Evolutionary conservation across 192 early-diverging fungal genomes (phyloP).

Genomic region (Coemansia erecta): DNA sequence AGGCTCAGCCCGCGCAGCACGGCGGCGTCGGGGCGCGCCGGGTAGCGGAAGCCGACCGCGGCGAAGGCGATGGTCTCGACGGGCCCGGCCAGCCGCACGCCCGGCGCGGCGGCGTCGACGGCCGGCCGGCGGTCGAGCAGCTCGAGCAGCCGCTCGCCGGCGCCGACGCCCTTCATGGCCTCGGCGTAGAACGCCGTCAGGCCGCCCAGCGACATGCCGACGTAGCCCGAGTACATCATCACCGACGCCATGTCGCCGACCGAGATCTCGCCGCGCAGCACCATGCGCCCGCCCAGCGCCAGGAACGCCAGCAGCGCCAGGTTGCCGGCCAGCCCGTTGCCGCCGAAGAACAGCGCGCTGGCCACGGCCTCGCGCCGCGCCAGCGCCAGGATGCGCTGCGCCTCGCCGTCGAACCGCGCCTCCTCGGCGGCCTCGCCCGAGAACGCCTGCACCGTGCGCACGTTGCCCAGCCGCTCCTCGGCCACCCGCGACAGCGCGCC

Average conservation of each 20-base stretch:
- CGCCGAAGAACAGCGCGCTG: slow-evolving; percentile 64
- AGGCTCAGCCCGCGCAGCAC: slow-evolving; percentile 60
- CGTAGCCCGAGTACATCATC: slow-evolving; percentile 68
- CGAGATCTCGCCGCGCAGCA: slow-evolving; percentile 56
- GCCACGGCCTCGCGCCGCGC: slow-evolving; percentile 55
- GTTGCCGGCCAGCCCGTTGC: slow-evolving; percentile 62
- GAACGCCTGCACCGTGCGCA: slow-evolving; percentile 58
- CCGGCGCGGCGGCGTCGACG: slow-evolving; percentile 26
- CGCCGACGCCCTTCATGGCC: slow-evolving; percentile 69
- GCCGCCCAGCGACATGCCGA: slow-evolving; percentile 56
- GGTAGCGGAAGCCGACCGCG: slow-evolving; percentile 64
- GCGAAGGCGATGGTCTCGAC: slow-evolving; percentile 59
- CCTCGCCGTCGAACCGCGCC: slow-evolving; percentile 32
- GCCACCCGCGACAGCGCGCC: slow-evolving; percentile 66
- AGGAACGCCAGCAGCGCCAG: slow-evolving; percentile 63
- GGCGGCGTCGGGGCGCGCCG: slow-evolving; percentile 55
- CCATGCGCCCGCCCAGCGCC: slow-evolving; percentile 65
- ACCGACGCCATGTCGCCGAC: slow-evolving; percentile 69
- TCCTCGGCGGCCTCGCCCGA: slow-evolving; percentile 41
- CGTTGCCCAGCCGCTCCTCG: slow-evolving; percentile 60
- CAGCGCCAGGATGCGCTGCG: slow-evolving; percentile 39
- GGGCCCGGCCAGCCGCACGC: slow-evolving; percentile 11
- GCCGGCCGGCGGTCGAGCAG: slow-evolving; percentile 54
- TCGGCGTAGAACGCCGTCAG: slow-evolving; percentile 70
- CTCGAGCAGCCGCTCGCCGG: slow-evolving; percentile 60